Evolutionary conservation across 1,139 yeast genomes (phyloP), one percentile per base, ranked within the genome.

Genomic region (Sugiyamaella neomexicana): DNA sequence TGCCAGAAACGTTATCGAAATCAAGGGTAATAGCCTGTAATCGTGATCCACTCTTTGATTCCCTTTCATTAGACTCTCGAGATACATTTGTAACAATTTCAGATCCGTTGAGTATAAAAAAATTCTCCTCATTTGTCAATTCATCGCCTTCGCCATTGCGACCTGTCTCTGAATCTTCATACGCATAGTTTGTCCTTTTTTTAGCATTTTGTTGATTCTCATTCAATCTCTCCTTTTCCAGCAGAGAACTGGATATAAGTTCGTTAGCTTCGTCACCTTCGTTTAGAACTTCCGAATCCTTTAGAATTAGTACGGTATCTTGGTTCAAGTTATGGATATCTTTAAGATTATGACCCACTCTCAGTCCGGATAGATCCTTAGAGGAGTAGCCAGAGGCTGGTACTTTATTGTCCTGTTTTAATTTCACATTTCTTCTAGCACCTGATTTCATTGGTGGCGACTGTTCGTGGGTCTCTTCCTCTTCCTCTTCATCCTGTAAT

Each of bases 241-340:
- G 63, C 46, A 83, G 62, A n/a, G 53, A 75, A 32, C 74, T 77
- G 55, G 81, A 80, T 41, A 73, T 79, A 46, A 84, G 70, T 49
- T 71, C 75, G 52, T 75, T 78, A 8, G 57, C 62, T 34, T 74
- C 79, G 36, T 74, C 78, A 1, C 25, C 25, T 20, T 79, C 83
- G 38, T 77, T 83, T 25, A 80, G 62, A 1, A 87, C 70, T 5
- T 74, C 74, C 1, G 73, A 67, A 58, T 89, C 97, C 54, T 84
- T 80, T 46, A 89, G 71, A 0, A 93, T 87, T 52, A 89, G 71
- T 1, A 87, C 74, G 0, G 81, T 80, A 17, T 80, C 81, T n/a
- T 73, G 74, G 6, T 65, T 64, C n/a, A 76, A 56, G 5, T 63
- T 67, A 1, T 66, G 65, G n/a, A 82, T 63, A 20, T 79, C 82